Evolutionary conservation across 1,284 basidiomycete species (phyloP).

Genomic region (Cystobasidiaceae sp.): DNA sequence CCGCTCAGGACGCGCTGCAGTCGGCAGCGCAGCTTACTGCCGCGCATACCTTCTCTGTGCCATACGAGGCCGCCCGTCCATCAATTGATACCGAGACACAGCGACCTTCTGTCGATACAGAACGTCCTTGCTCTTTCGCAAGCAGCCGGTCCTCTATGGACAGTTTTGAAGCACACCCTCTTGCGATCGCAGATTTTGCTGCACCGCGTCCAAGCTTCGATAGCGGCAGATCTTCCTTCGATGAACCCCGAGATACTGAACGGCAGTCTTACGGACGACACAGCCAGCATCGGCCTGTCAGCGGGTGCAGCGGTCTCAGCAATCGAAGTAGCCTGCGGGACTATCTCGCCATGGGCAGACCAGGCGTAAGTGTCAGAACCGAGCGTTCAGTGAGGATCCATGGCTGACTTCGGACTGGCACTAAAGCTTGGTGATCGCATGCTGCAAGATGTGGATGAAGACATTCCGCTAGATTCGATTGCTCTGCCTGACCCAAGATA

Average conservation of each 20-base stretch:
- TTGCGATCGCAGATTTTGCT: not conserved
- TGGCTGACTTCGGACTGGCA: not conserved
- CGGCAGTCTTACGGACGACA: not conserved
- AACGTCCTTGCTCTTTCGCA: not conserved
- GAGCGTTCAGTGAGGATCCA: too few species aligned
- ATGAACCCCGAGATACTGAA: not conserved
- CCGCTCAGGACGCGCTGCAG: conserved; percentile 16
- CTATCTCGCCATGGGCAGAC: conserved; percentile 25
- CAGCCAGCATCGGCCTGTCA: not conserved
- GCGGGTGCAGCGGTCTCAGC: conserved; percentile 6
- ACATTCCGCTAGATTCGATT: conserved; percentile 1
- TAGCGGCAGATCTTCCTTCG: conserved; percentile 24
- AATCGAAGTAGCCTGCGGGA: conserved; percentile 23
- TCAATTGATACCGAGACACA: not conserved
- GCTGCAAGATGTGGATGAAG: conserved; percentile 28
- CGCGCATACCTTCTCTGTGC: not conserved
- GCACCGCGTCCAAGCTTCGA: conserved; percentile 15
- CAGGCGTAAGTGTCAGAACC: conserved; percentile 6
- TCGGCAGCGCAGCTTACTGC: not conserved
- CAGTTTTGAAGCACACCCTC: conserved; percentile 1
- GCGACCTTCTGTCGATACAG: conserved; percentile 2
- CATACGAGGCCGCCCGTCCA: not conserved
- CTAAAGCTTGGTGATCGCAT: conserved; percentile 24
- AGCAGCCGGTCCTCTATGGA: conserved; percentile 12
- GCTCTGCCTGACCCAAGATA: not conserved